Evolutionary conservation across 1,284 basidiomycete genomes (phyloP).

Genomic region (Ceratobasidium sp.): DNA sequence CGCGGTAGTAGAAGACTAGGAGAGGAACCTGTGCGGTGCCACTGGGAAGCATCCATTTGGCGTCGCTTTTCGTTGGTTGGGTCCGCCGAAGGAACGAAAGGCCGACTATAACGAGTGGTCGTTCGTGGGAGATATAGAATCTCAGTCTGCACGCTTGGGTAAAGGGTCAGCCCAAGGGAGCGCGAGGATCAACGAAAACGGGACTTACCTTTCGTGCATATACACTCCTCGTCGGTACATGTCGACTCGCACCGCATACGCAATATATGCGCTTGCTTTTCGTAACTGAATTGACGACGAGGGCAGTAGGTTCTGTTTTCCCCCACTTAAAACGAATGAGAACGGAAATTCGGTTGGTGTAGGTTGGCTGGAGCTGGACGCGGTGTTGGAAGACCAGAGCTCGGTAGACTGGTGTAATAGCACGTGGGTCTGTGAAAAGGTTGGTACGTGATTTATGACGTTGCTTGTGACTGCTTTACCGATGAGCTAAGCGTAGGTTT

Average conservation of each 20-base stretch:
- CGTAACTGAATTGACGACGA: constrained; percentile 18
- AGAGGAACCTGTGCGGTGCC: background rate
- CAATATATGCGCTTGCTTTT: constrained; percentile 16
- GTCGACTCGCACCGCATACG: constrained; percentile 38
- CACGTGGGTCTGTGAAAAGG: constrained; percentile 31
- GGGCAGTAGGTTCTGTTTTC: constrained; percentile 2
- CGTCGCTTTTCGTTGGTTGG: constrained; percentile 41
- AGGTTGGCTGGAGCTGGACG: background rate
- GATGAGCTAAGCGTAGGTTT: constrained; percentile 1
- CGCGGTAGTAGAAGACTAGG: constrained; percentile 14
- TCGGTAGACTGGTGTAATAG: background rate
- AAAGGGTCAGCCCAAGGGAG: background rate
- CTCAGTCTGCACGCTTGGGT: constrained; percentile 25
- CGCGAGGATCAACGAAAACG: too few species aligned
- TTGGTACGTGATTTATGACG: constrained; percentile 39
- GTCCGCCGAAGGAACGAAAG: constrained; percentile 26
- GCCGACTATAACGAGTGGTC: constrained; percentile 9
- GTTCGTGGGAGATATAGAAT: constrained; percentile 40
- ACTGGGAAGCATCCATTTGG: constrained; percentile 7
- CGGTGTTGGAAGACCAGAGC: constrained; percentile 18
- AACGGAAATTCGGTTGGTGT: constrained; percentile 9
- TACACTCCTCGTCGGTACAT: constrained; percentile 36
- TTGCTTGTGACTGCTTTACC: constrained; percentile 38
- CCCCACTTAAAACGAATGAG: background rate
- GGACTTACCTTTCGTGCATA: constrained; percentile 25